phyloP scores from a whole-genome alignment of 306 rosid species.

The Glycine soja region DNA sequence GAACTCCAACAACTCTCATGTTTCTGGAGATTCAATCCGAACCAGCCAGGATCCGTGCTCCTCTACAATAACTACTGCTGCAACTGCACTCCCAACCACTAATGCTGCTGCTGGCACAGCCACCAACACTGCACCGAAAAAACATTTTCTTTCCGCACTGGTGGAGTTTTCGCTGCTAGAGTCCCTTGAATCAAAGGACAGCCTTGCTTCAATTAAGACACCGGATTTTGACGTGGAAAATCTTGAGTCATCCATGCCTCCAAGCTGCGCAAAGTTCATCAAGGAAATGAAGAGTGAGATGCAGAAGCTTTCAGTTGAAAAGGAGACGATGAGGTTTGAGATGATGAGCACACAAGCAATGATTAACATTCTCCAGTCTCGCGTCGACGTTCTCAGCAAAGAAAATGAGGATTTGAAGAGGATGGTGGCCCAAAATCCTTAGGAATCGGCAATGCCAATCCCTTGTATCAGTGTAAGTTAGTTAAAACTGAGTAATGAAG shows the following conservation, averaged over 20 bases:
- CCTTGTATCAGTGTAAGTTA: conserved; percentile 43
- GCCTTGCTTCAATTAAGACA: conserved; percentile 43
- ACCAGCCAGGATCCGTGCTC: conserved; percentile 75
- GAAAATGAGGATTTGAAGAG: conserved; percentile 77
- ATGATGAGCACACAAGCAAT: conserved; percentile 87
- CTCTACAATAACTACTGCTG: conserved; percentile 73
- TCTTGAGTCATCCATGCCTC: conserved; percentile 65
- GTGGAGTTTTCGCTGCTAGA: conserved; percentile 88
- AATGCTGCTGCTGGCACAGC: conserved; percentile 43
- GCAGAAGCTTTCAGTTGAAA: conserved; percentile 71
- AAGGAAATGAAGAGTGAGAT: conserved; percentile 73
- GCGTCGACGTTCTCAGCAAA: conserved; percentile 66
- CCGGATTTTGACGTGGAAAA: conserved; percentile 57
- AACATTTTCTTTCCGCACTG: conserved; percentile 83
- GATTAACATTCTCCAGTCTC: conserved; percentile 83
- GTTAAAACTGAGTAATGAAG: conserved; percentile 30
- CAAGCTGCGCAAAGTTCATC: conserved; percentile 73
- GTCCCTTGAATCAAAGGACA: conserved; percentile 77
- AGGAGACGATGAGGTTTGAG: conserved; percentile 84
- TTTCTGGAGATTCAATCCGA: conserved; percentile 67
- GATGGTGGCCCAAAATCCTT: conserved; percentile 24
- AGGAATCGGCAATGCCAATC: conserved; percentile 32
- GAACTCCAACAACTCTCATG: conserved; percentile 63
- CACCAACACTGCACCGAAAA: conserved; percentile 54
- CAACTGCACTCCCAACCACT: conserved; percentile 51